Base-by-base conservation (phyloP, 441 rosid genomes). In the Theobroma grandiflorum region DNA sequence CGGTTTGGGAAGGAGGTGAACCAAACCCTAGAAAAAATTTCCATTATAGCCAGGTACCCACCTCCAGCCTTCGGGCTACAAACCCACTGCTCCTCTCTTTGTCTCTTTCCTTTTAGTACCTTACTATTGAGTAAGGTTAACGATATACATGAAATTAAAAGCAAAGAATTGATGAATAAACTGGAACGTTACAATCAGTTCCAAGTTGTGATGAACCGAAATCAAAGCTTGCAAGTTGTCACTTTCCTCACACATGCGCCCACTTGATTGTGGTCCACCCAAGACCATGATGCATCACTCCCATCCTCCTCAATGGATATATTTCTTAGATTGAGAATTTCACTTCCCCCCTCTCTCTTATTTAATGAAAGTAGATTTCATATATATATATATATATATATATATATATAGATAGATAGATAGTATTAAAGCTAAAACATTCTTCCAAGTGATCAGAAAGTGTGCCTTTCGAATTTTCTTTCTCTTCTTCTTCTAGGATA, bases 231-330 rank as follows among this genome's bases (percentile, higher is more conserved):
- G 18, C 11, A 80, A 37, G 20, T 43, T 67, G 70, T 80, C 78
- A 47, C 66, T 20, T 80, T 74, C 78, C 53, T 58, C 69, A 37
- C 74, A 57, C 53, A 75, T 67, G 75, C 79, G 55, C 40, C 74
- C 79, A 75, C 79, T 80, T 66, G 74, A 55, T 42, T 68, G 76
- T 80, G 79, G 75, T 74, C 82, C 82, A 40, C 4, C 3, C 1
- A 62, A 11, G 6, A 14, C 40, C 74, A 70, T 6, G 9, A 35
- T 11, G 20, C 37, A 26, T 59, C 2, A 59, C 64, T 59, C 37
- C 8, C 49, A 12, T 22, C 15, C 12, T 59, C 15, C 3, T 58
- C 63, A 58, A 22, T 3, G 63, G 16, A 33, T 62, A 10, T 26
- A 61, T 58, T 58, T 9, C 9, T 58, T 59, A 3, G 15, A n/a